Evolutionary conservation across 2,329 filamentous ascomycete species (phyloP).

Genomic region (Tolypocladium endophyticum): DNA sequence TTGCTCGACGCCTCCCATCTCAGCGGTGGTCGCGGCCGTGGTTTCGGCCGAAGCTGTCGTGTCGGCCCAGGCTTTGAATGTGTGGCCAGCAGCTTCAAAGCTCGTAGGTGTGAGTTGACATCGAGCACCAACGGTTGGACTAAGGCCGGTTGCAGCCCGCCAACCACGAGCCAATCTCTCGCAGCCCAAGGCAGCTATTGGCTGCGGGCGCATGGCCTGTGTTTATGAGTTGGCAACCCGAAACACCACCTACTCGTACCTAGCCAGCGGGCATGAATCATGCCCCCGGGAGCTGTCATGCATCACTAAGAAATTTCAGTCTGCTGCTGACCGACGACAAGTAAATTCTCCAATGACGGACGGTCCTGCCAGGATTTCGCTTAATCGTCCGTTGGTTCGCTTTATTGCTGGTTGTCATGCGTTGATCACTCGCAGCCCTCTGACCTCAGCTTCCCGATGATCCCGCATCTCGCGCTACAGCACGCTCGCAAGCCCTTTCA

Average conservation of each 20-base stretch:
- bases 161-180: neutral
- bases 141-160: neutral
- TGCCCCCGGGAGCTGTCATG: neutral
- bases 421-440: too few relatives aligned
- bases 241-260: neutral
- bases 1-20: neutral
- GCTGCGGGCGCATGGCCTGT: neutral
- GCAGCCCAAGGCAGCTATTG: neutral
- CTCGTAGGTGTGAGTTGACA: neutral
- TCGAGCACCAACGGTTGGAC: neutral
- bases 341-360: neutral
- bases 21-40: neutral
- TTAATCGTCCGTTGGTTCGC: neutral
- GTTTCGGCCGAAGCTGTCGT: neutral
- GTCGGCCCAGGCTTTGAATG: too few relatives aligned
- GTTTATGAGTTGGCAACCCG: conserved; percentile 1
- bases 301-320: neutral
- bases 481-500: neutral
- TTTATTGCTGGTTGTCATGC: neutral
- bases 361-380: neutral
- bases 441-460: neutral
- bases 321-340: neutral
- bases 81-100: too few relatives aligned
- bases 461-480: neutral
- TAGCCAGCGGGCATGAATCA: neutral